Conservation (phyloP, 2,329 filamentous ascomycete species). For the Ceratocystis alfenasii region DNA sequence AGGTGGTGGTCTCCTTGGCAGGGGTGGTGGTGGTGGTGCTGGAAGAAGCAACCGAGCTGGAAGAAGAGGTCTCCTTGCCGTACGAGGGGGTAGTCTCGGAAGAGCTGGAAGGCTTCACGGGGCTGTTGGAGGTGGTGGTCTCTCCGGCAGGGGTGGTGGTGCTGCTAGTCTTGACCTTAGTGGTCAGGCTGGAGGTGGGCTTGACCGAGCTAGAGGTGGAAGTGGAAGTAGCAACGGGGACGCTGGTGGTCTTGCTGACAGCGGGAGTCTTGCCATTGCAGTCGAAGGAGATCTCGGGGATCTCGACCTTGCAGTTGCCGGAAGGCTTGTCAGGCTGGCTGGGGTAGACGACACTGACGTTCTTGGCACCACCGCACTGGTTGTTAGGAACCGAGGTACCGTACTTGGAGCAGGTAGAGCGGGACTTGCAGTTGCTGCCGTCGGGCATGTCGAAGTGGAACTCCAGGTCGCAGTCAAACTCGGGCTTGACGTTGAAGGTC, state of each 20-base stretch:
- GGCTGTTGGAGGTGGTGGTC: slow-evolving; percentile 23
- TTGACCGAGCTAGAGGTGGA: slow-evolving; percentile 24
- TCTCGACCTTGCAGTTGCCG: slow-evolving; percentile 55
- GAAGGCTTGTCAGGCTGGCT: slow-evolving; percentile 45
- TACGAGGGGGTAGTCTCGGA: slow-evolving; percentile 10
- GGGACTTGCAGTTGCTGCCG: slow-evolving; percentile 70
- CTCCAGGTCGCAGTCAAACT: slow-evolving; percentile 67
- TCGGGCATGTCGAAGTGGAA: slow-evolving; percentile 83
- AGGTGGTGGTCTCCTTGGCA: slow-evolving; percentile 23
- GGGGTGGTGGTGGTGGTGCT: slow-evolving; percentile 24
- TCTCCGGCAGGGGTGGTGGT: slow-evolving; percentile 1
- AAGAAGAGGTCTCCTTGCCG: slow-evolving; percentile 24
- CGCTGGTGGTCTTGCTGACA: slow-evolving; percentile 12
- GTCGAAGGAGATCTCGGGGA: slow-evolving; percentile 65
- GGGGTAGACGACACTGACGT: slow-evolving; percentile 59
- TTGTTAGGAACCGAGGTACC: slow-evolving; percentile 66
- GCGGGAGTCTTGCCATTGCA: slow-evolving; percentile 36
- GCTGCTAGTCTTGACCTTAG: slow-evolving; percentile 17
- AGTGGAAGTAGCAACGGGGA: slow-evolving; percentile 17
- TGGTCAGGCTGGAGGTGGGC: slow-evolving; percentile 22
- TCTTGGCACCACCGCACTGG: slow-evolving; percentile 84
- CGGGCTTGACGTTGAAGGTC: slow-evolving; percentile 58
- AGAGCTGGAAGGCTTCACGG: slow-evolving; percentile 25
- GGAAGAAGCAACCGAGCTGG: neutral
- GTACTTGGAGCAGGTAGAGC: slow-evolving; percentile 50